Evolutionary conservation across 1,284 basidiomycete species (phyloP).

Genomic region (Coriolopsis trogii): DNA sequence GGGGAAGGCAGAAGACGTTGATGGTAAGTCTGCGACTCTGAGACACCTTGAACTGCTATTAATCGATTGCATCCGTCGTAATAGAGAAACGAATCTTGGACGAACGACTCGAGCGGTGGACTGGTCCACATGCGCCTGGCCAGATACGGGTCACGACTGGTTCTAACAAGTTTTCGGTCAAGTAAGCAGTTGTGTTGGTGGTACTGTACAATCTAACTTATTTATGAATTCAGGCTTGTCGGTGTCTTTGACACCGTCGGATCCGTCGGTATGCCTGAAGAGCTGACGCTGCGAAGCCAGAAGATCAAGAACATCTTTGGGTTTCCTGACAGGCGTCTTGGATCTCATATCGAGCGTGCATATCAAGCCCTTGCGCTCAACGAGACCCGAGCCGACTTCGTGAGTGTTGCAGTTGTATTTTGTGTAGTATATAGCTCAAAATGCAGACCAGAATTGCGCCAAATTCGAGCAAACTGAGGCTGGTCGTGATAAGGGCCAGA

Average conservation of each 20-base stretch:
- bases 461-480: slow-evolving; percentile 62
- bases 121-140: slow-evolving; percentile 49
- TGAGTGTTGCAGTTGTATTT: slow-evolving; percentile 36
- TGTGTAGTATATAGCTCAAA: neutral
- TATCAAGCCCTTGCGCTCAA: slow-evolving; percentile 71
- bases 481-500: slow-evolving; percentile 56
- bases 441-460: slow-evolving; percentile 50
- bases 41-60: neutral
- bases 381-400: slow-evolving; percentile 67
- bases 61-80: neutral
- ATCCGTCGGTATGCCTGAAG: slow-evolving; percentile 66
- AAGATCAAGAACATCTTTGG: slow-evolving; percentile 57
- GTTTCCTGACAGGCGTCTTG: slow-evolving; percentile 59
- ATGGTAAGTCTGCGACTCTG: slow-evolving; percentile 43
- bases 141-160: slow-evolving; percentile 50
- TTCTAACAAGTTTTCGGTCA: slow-evolving; percentile 56
- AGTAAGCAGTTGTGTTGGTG: slow-evolving; percentile 42
- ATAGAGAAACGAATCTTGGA: slow-evolving; percentile 48
- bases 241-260: slow-evolving; percentile 79
- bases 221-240: slow-evolving; percentile 51
- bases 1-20: slow-evolving; percentile 50
- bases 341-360: slow-evolving; percentile 63
- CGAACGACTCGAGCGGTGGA: slow-evolving; percentile 54
- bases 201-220: neutral
- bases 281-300: slow-evolving; percentile 46